Evolutionary conservation across 2,329 filamentous ascomycete genomes (phyloP).

Genomic region (Dactylonectria macrodidyma): DNA sequence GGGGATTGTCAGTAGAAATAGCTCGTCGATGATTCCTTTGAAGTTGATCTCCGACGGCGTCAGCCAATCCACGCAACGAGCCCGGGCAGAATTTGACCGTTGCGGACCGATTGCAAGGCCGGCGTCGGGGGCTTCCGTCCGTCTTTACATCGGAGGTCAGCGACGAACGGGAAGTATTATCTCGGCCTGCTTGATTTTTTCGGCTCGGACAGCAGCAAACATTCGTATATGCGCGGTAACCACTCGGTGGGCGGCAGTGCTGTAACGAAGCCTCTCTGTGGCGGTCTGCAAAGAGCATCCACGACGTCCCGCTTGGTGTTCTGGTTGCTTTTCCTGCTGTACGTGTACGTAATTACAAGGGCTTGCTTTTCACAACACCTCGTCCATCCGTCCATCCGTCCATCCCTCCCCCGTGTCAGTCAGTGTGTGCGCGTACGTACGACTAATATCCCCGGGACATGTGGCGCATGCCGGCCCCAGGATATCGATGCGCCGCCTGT

Average conservation of each 20-base stretch:
- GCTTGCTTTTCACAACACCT: background rate
- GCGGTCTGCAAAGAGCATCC: background rate
- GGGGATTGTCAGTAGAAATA: slow-evolving; percentile 12
- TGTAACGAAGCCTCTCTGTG: background rate
- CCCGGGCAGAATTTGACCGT: slow-evolving; percentile 12
- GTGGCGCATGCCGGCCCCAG: slow-evolving; percentile 18
- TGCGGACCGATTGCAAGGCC: slow-evolving; percentile 25
- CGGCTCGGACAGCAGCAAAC: background rate
- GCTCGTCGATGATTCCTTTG: background rate
- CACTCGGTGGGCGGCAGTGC: background rate
- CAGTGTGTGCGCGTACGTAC: background rate
- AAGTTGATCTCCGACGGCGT: slow-evolving; percentile 10
- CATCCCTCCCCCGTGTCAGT: background rate
- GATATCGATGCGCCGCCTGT: background rate
- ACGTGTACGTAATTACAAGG: no score
- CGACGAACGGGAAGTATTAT: background rate
- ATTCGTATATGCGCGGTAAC: background rate
- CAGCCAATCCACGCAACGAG: background rate
- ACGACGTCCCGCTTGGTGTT: background rate
- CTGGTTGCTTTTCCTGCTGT: background rate
- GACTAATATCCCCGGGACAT: background rate
- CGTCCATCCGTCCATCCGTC: background rate
- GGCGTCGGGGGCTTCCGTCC: slow-evolving; percentile 29
- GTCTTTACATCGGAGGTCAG: slow-evolving; percentile 25
- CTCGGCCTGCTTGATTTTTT: background rate